Evolutionary conservation across 1,284 basidiomycete genomes (phyloP), one percentile per base, ranked within the genome.

Genomic region (Chalciporus sp.): DNA sequence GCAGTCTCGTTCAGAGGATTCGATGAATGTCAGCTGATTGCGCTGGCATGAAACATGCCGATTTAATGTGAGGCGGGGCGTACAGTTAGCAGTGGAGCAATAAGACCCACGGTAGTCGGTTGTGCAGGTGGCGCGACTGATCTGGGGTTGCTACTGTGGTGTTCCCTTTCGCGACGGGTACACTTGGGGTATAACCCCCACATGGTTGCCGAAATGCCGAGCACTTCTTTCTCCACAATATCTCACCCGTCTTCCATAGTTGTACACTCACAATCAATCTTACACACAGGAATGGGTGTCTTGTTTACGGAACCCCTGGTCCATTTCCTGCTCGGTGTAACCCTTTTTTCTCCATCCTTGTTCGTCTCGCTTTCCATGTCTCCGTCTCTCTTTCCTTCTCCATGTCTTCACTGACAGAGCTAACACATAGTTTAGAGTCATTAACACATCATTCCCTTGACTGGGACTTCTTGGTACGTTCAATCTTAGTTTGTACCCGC

Each of bases 191-290:
- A 3, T 23, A 23, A 23, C 50, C 33, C 59, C 17, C 57, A 48
- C 56, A 58, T 60, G 54, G 50, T 47, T 47, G 67, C 67, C 67
- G 67, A 72, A 48, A 71, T 72, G 67, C 67, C 67, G 70, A 72
- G 40, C 45, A 20, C 54, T 58, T 57, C 55, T 37, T 54, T 72
- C 67, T 68, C 66, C 66, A 70, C 70, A 72, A 11, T 70, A 65
- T 72, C 70, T 63, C 70, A 70, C 70, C 51, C n/a, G 26, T 60
- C 51, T 53, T 57, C 63, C 44, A 59, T 64, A 70, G 56, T 58
- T 60, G 57, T 70, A 52, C 14, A 42, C 67, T 63, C 60, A 59
- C 58, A 47, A 71, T 70, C 63, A 68, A 65, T 70, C 58, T 66
- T 63, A 58, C 60, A 28, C 31, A 70, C 67, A 63, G 64, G 69